phyloP scores from a whole-genome alignment of 2,329 filamentous ascomycete genomes.

The Phoma sp. region DNA sequence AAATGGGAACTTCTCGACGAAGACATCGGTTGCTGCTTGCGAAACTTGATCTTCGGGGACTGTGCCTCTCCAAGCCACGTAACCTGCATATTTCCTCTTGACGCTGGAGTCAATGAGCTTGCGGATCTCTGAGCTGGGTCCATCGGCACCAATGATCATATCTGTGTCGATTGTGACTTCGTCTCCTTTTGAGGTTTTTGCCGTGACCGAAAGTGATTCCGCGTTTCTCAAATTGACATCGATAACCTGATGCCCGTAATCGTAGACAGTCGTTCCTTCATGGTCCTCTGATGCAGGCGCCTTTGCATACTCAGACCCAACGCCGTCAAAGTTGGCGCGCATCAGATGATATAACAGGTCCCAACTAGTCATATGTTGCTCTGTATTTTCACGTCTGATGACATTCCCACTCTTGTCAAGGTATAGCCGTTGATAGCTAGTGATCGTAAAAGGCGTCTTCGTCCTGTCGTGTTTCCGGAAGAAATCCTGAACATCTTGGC shows the following conservation, averaged over 20 bases:
- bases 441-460: slow-evolving; percentile 24
- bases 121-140: slow-evolving; percentile 31
- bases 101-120: slow-evolving; percentile 18
- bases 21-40: slow-evolving; percentile 18
- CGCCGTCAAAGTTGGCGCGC: slow-evolving; percentile 33
- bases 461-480: slow-evolving; percentile 29
- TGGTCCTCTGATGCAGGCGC: slow-evolving; percentile 16
- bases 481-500: slow-evolving; percentile 28
- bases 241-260: slow-evolving; percentile 26
- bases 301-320: slow-evolving; percentile 28
- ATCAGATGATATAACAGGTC: slow-evolving; percentile 36
- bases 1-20: slow-evolving; percentile 28
- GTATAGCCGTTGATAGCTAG: slow-evolving; percentile 29
- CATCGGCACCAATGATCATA: slow-evolving; percentile 34
- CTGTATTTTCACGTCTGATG: slow-evolving; percentile 25
- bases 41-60: slow-evolving; percentile 28
- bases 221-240: slow-evolving; percentile 14
- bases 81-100: slow-evolving; percentile 32
- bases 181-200: slow-evolving; percentile 8
- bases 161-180: slow-evolving; percentile 21
- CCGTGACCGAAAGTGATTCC: not conserved
- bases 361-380: slow-evolving; percentile 39
- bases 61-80: slow-evolving; percentile 37
- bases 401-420: slow-evolving; percentile 27
- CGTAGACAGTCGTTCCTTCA: slow-evolving; percentile 24